Conservation (phyloP, 805 yeast species). For the Candida oleophila region DNA sequence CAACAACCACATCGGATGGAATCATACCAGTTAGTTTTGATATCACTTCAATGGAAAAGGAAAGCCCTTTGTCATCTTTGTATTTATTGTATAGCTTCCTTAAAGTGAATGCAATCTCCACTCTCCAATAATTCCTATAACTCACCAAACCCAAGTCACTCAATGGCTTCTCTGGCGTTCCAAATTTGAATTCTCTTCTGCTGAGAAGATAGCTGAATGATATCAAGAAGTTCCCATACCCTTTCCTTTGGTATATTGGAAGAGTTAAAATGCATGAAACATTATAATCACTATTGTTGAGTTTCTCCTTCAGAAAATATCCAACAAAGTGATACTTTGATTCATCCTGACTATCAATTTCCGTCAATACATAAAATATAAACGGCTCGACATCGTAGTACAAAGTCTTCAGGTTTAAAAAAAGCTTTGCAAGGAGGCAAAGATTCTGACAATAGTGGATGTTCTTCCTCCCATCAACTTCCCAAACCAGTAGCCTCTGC, state of each 20-base stretch:
- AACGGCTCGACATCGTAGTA: conserved; percentile 97
- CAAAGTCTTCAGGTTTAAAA: conserved; percentile 85
- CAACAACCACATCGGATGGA: conserved; percentile 81
- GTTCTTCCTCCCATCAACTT: conserved; percentile 77
- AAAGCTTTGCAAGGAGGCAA: conserved; percentile 85
- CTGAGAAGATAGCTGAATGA: conserved; percentile 85
- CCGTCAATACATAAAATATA: conserved; percentile 81
- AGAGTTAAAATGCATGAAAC: conserved; percentile 88
- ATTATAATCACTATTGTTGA: conserved; percentile 74
- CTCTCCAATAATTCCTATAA: conserved; percentile 84
- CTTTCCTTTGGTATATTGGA: conserved; percentile 83
- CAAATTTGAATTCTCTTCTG: conserved; percentile 70
- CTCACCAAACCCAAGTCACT: conserved; percentile 83
- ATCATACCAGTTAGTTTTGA: conserved; percentile 80
- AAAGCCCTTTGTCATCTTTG: conserved; percentile 4
- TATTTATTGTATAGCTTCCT: conserved; percentile 21
- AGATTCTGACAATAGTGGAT: conserved; percentile 83
- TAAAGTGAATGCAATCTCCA: conserved; percentile 55
- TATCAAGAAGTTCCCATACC: conserved; percentile 85
- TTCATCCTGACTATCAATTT: conserved; percentile 47
- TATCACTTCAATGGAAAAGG: conserved; percentile 57
- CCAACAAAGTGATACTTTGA: conserved; percentile 78
- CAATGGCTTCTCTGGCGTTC: conserved; percentile 95
- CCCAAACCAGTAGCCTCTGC: conserved; percentile 40
- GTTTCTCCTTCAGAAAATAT: conserved; percentile 86